Percentiles rank a stretch among this genome's conserved stretches.
phyloP scores from a whole-genome alignment of 148 eudicot genomes.

The Amaranthus hypochondriacus region DNA sequence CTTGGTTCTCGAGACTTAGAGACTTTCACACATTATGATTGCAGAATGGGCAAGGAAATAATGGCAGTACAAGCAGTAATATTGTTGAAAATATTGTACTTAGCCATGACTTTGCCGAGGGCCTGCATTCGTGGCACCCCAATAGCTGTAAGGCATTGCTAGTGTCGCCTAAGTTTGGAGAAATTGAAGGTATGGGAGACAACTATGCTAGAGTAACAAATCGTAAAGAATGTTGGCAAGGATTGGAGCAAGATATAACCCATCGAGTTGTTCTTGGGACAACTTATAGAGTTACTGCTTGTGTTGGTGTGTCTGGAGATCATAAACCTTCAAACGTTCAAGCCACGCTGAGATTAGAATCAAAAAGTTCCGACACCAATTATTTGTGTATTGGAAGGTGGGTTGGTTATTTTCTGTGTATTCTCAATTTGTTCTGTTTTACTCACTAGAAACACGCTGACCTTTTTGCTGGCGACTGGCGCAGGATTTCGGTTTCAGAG shows the following conservation, averaged over 20 bases:
- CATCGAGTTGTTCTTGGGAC: slow-evolving; percentile 42
- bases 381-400: slow-evolving; percentile 65
- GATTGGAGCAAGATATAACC: slow-evolving; percentile 83
- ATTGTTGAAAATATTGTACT: slow-evolving; percentile 42
- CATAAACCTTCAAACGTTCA: slow-evolving; percentile 42
- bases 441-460: slow-evolving; percentile 7
- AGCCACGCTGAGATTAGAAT: slow-evolving; percentile 58
- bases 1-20: background rate
- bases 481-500: slow-evolving; percentile 49
- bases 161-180: slow-evolving; percentile 36
- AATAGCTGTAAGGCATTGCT: slow-evolving; percentile 62
- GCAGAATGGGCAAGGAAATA: slow-evolving; percentile 38
- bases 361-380: slow-evolving; percentile 34
- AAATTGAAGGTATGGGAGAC: slow-evolving; percentile 23
- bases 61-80: slow-evolving; percentile 22
- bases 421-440: background rate
- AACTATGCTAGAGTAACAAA: slow-evolving; percentile 56
- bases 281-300: slow-evolving; percentile 58
- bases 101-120: slow-evolving; percentile 80
- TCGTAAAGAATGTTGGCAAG: slow-evolving; percentile 68
- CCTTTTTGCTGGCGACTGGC: background rate
- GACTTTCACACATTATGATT: slow-evolving; percentile 1
- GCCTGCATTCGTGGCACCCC: slow-evolving; percentile 66
- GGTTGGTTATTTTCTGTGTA: background rate
- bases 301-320: slow-evolving; percentile 52